Evolutionary conservation across 352 stramenopile genomes (phyloP), one percentile per base, ranked within the genome.

Genomic region (Globisporangium yorkense): DNA sequence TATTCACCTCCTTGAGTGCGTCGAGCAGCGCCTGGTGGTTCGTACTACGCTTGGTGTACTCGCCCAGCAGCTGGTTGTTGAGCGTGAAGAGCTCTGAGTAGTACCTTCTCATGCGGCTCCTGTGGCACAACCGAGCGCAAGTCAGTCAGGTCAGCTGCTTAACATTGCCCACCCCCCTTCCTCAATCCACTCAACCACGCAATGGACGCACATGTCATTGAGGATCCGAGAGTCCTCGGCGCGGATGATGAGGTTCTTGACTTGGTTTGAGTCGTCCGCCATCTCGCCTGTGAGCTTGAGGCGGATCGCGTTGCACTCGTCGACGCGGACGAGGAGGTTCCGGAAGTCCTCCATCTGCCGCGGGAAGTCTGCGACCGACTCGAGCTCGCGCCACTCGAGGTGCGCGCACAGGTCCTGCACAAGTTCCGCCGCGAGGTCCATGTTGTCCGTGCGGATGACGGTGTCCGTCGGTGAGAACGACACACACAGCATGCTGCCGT

Each of bases 211-310:
- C 82, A 97, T 97, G 76, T 97, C 89, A 53, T 89, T 88, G 56
- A 97, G 66, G 39, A 98, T 87, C 13, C 92, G 85, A n/a, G 88
- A 78, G 65, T 98, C 91, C 72, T 97, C 92, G 35, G 89, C 89
- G 16, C 84, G 75, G 52, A 97, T 92, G 27, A 98, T 73, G 43
- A 96, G 77, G 52, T 84, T 90, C 67, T 98, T 97, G 62, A 97
- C 73, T 49, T 89, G 77, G 62, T 96, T 89, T 29, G 89, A 96
- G 59, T 92, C 86, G 62, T 97, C 92, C 4, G 91, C 92, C 89
- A 97, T 97, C 68, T 98, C 92, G 27, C 91, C 91, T 27, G 81
- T 95, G 41, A 98, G 75, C 59, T 93, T 91, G 21, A 96, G 75
- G 2, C 92, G 82, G 41, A 96, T 86, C 13, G 74, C 72, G 64